phyloP scores from a whole-genome alignment of 1,284 basidiomycete species.

The Laetiporus sulphureus region DNA sequence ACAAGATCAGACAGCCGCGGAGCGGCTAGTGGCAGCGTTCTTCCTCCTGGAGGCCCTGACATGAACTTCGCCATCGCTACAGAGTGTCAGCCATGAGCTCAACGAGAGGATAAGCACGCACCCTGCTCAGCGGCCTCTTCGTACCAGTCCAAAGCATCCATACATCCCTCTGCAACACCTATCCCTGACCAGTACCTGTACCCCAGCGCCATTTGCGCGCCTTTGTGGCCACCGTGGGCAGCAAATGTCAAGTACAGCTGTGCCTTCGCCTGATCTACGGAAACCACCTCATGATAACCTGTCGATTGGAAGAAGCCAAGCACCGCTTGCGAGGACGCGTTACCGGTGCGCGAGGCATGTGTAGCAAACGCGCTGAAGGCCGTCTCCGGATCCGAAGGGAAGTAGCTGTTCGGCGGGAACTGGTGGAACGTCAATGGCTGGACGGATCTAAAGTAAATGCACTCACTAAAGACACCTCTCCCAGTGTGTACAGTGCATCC shows the following conservation, averaged over 20 bases:
- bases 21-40: conserved; percentile 77
- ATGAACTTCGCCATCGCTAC: conserved; percentile 70
- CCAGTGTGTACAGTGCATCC: conserved; percentile 72
- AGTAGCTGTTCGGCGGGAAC: conserved; percentile 67
- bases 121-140: conserved; percentile 81
- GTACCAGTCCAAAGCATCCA: conserved; percentile 80
- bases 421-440: conserved; percentile 19
- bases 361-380: conserved; percentile 54
- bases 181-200: conserved; percentile 97
- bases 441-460: conserved; percentile 1
- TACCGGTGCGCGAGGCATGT: conserved; percentile 65
- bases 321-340: conserved; percentile 78
- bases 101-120: conserved; percentile 26
- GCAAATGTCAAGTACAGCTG: conserved; percentile 93
- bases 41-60: conserved; percentile 87
- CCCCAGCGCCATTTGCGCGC: conserved; percentile 88
- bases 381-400: conserved; percentile 49
- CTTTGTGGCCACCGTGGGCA: conserved; percentile 79
- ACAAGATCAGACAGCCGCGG: conserved; percentile 84
- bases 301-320: conserved; percentile 86
- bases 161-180: conserved; percentile 82
- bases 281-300: conserved; percentile 71
- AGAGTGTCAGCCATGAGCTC: conserved; percentile 2
- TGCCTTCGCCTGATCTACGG: conserved; percentile 67
- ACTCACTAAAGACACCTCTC: conserved; percentile 66